phyloP scores from a whole-genome alignment of 495 filamentous ascomycete species.

The Thermothielavioides terrestris region DNA sequence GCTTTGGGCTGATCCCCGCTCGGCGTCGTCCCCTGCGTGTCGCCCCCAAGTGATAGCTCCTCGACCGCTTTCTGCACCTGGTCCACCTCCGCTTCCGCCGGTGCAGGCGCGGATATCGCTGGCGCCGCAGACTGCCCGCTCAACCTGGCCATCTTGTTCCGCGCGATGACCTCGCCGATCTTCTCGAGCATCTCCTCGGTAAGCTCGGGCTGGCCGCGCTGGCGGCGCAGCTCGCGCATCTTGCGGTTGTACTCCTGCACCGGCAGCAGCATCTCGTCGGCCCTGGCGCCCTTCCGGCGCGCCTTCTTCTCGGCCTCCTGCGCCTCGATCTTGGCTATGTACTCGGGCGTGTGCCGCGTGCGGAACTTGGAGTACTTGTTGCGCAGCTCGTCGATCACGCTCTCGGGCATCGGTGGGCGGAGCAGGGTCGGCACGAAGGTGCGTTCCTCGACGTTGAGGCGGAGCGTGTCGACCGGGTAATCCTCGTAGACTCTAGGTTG shows the following conservation, averaged over 20 bases:
- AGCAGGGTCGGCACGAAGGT: conserved; percentile 72
- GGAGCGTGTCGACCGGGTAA: conserved; percentile 57
- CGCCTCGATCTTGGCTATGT: conserved; percentile 52
- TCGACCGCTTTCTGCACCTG: conserved; percentile 17
- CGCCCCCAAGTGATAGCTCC: conserved; percentile 13
- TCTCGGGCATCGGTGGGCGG: conserved; percentile 65
- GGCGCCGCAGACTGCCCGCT: not conserved
- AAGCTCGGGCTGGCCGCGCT: conserved; percentile 42
- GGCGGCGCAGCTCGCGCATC: conserved; percentile 35
- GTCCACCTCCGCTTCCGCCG: conserved; percentile 3
- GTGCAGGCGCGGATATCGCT: not conserved
- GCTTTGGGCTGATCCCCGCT: conserved; percentile 6
- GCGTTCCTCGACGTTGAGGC: conserved; percentile 61
- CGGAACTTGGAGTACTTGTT: conserved; percentile 79
- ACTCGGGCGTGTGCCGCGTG: conserved; percentile 65
- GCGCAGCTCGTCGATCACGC: conserved; percentile 78
- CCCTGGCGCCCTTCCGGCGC: conserved; percentile 35
- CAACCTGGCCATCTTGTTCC: conserved; percentile 31
- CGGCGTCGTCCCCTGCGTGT: conserved; percentile 1
- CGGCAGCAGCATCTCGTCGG: conserved; percentile 47
- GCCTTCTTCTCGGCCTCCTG: conserved; percentile 53
- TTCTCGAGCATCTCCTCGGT: conserved; percentile 52
- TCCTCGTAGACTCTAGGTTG: conserved; percentile 43
- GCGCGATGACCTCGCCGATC: conserved; percentile 58
- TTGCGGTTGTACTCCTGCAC: conserved; percentile 43